Percentiles rank a stretch among this genome's conserved stretches.
Evolutionary conservation across 345 rosid species (phyloP).

Genomic region (Acer negundo): DNA sequence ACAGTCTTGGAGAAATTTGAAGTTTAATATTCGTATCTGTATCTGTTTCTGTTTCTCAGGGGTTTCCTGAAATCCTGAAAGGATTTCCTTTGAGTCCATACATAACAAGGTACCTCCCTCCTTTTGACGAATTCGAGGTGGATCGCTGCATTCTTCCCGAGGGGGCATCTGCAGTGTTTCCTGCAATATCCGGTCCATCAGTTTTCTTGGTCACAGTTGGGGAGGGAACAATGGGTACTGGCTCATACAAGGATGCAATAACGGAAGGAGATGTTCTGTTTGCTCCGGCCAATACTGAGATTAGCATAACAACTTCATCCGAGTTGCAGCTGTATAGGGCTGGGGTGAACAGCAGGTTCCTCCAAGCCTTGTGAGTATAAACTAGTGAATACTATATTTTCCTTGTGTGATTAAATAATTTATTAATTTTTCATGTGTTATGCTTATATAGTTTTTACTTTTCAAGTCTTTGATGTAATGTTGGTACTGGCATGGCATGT

Average conservation of each 20-base stretch:
- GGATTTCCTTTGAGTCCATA: constrained; percentile 68
- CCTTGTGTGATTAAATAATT: constrained; percentile 1
- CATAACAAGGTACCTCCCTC: constrained; percentile 82
- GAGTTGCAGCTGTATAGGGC: constrained; percentile 81
- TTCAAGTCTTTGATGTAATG: neutral
- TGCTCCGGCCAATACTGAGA: constrained; percentile 68
- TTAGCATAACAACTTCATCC: constrained; percentile 48
- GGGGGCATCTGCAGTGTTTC: constrained; percentile 66
- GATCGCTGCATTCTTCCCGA: constrained; percentile 72
- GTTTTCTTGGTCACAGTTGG: constrained; percentile 64
- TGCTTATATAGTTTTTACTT: neutral
- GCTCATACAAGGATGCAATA: constrained; percentile 39
- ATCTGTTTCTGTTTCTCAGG: constrained; percentile 54
- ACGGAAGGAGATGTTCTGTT: constrained; percentile 77
- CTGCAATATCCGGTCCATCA: constrained; percentile 80
- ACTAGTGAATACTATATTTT: constrained; percentile 6
- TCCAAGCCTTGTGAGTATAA: constrained; percentile 32
- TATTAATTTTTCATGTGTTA: neutral
- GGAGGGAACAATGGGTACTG: constrained; percentile 54
- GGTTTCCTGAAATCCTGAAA: constrained; percentile 79
- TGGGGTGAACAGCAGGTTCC: constrained; percentile 72
- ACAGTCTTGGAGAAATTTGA: neutral
- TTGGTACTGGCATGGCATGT: constrained; percentile 6
- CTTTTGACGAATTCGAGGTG: constrained; percentile 92
- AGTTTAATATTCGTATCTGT: neutral